Evolutionary conservation across 441 rosid genomes (phyloP), one percentile per base, ranked within the genome.

Genomic region (Aquilaria agallochum): DNA sequence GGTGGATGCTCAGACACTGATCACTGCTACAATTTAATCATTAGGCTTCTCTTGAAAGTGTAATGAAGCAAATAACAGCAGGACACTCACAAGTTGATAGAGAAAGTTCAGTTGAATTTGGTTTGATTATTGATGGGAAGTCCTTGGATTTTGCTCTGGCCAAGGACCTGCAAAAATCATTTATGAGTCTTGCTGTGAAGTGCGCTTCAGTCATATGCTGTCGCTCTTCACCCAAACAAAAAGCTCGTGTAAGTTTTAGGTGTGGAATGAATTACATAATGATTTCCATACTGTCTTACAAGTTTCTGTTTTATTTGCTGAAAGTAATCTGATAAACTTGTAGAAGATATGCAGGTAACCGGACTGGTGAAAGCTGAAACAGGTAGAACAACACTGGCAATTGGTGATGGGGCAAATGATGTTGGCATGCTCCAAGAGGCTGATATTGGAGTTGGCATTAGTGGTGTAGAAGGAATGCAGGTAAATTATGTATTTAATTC

Each of bases 351-450:
- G 68, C 81, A 94, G 99, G 95, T 94, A 54, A 86, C 97, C 15
- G 83, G 95, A 77, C 73, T 88, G 85, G 99, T 95, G n/a, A 95
- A 95, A 73, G 69, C 14, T 2, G 76, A 71, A 69, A 81, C 89
- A 9, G 86, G 90, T 11, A 82, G 83, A 67, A 82, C 96, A 42
- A 88, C 95, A 31, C 53, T 92, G n/a, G 97, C 99, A 14, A 78
- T 95, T 69, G 97, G 99, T 48, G 99, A 95, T 60, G 97, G 99
- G 8, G 99, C 89, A 50, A 95, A 95, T 69, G 99, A 95, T 78
- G 97, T 89, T 6, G 91, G 98, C 27, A 95, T 95, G 99, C 89
- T 95, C 77, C 99, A 95, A 74, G 99, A 89, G 76, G 97, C 99
- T 13, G 97, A 95, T 72, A 95, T 95, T 63, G 99, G 99, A 68